Percentiles rank a stretch among this genome's conserved stretches.
Conservation (phyloP, 768 basidiomycete genomes). For the Boletellus ananas region DNA sequence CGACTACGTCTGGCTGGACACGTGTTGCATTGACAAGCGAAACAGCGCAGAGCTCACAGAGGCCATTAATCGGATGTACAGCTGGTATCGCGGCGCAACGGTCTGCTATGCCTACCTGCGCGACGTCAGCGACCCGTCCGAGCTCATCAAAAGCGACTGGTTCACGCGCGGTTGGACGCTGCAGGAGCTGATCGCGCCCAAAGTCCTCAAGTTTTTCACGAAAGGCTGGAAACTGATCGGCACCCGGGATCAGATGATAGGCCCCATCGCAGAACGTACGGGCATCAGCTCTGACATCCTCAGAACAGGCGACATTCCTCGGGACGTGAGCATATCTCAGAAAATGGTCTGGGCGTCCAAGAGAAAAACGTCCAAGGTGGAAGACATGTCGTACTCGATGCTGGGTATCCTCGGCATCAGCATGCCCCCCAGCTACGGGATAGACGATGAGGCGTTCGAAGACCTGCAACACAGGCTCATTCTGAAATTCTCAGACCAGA, state of each 20-base stretch:
- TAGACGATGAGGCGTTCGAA: slow-evolving; percentile 22
- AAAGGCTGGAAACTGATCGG: slow-evolving; percentile 24
- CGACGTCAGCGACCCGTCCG: slow-evolving; percentile 17
- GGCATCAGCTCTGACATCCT: slow-evolving; percentile 19
- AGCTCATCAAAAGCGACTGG: slow-evolving; percentile 26
- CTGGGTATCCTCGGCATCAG: slow-evolving; percentile 24
- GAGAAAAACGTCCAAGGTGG: slow-evolving; percentile 21
- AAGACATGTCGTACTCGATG: slow-evolving; percentile 32
- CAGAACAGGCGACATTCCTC: slow-evolving; percentile 1
- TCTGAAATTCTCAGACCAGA: slow-evolving; percentile 20
- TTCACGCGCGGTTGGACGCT: slow-evolving; percentile 32
- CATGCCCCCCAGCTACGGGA: slow-evolving; percentile 25
- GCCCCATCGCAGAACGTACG: slow-evolving; percentile 11
- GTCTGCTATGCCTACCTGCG: slow-evolving; percentile 29
- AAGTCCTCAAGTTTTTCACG: slow-evolving; percentile 22
- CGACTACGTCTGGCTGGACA: slow-evolving; percentile 32
- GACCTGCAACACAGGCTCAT: slow-evolving; percentile 24
- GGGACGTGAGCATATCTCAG: slow-evolving; percentile 18
- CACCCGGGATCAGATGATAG: slow-evolving; percentile 11
- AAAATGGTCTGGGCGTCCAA: slow-evolving; percentile 27
- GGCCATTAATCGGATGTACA: slow-evolving; percentile 33
- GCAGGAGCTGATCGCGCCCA: slow-evolving; percentile 31
- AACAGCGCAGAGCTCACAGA: slow-evolving; percentile 28
- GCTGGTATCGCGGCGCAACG: slow-evolving; percentile 28
- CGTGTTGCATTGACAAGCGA: slow-evolving; percentile 30